Evolutionary conservation across 352 stramenopile species (phyloP).

Genomic region (Thraustotheca clavata): DNA sequence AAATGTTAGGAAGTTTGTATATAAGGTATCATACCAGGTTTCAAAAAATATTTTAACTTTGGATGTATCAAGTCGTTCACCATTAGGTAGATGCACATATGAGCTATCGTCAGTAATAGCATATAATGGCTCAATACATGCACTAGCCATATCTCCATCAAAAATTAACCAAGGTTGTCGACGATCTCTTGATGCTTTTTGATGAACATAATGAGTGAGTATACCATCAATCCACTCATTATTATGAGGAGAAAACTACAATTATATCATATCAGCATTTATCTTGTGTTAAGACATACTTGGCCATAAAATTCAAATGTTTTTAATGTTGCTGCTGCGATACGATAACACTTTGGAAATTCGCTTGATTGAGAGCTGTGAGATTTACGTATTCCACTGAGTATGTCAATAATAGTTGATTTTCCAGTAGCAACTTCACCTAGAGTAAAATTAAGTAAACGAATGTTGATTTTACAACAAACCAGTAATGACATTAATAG

Average conservation of each 20-base stretch:
- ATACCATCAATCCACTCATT: constrained; percentile 49
- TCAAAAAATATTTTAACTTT: constrained; percentile 19
- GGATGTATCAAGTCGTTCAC: constrained; percentile 35
- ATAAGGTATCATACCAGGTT: neutral
- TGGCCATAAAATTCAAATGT: constrained; percentile 48
- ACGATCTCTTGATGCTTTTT: constrained; percentile 24
- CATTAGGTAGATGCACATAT: constrained; percentile 35
- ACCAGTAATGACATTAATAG: constrained; percentile 32
- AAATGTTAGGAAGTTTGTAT: neutral
- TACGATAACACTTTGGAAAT: constrained; percentile 8
- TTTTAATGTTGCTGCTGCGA: constrained; percentile 35
- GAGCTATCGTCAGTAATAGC: neutral
- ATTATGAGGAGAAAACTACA: constrained; percentile 34
- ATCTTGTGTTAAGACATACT: constrained; percentile 19
- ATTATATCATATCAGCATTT: neutral
- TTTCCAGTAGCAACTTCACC: constrained; percentile 47
- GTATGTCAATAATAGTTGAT: constrained; percentile 40
- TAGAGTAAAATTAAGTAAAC: constrained; percentile 23
- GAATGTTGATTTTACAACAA: too few relatives aligned
- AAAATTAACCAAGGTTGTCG: constrained; percentile 45
- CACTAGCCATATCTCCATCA: constrained; percentile 30
- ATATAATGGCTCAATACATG: constrained; percentile 17
- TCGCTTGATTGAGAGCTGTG: neutral
- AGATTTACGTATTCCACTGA: constrained; percentile 30
- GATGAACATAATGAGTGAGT: constrained; percentile 45